Evolutionary conservation across 345 rosid genomes (phyloP).

Genomic region (Mangifera indica): DNA sequence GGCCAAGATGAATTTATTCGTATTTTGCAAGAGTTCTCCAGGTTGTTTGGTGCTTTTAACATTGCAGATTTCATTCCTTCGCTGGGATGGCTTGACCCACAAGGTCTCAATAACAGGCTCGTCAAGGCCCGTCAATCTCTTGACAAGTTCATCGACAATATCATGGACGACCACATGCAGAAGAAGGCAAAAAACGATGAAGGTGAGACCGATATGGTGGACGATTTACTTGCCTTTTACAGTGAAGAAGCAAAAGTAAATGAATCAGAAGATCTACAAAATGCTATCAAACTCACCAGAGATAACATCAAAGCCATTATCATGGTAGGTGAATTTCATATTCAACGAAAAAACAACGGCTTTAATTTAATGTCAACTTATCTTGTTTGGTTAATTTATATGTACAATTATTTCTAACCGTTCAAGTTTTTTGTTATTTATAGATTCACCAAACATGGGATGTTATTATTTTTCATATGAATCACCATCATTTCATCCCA

Average conservation of each 20-base stretch:
- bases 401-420: too few relatives aligned
- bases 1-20: constrained; percentile 75
- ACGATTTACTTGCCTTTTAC: constrained; percentile 74
- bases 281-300: constrained; percentile 58
- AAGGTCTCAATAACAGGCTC: constrained; percentile 58
- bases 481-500: too few relatives aligned
- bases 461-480: too few relatives aligned
- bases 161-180: constrained; percentile 72
- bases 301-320: constrained; percentile 89
- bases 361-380: too few relatives aligned
- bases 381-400: too few relatives aligned
- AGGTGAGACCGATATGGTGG: constrained; percentile 72
- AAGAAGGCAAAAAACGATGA: constrained; percentile 37
- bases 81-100: constrained; percentile 63
- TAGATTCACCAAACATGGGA: too few relatives aligned
- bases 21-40: constrained; percentile 88
- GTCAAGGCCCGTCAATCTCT: constrained; percentile 62
- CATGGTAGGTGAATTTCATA: constrained; percentile 55
- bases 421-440: too few relatives aligned
- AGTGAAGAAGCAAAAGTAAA: constrained; percentile 58
- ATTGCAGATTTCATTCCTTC: constrained; percentile 77
- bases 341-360: neutral
- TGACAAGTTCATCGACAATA: constrained; percentile 67
- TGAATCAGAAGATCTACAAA: constrained; percentile 56
- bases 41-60: constrained; percentile 91